phyloP scores from a whole-genome alignment of 108 stramenopile genomes.

The Discostella pseudostelligera region DNA sequence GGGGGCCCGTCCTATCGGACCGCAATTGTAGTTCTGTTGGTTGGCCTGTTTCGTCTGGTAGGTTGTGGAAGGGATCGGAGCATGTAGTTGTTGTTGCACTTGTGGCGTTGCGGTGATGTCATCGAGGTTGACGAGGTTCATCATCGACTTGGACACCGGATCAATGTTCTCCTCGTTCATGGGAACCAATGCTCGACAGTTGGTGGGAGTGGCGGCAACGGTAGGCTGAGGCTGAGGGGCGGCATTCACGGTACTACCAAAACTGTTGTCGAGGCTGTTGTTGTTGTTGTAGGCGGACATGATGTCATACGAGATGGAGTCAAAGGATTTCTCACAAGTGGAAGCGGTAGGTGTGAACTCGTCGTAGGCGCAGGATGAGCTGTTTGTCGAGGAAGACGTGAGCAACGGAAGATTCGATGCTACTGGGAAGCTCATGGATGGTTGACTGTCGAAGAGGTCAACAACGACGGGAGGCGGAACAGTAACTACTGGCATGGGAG shows the following conservation, averaged over 20 bases:
- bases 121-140: conserved; percentile 41
- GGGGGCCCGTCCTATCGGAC: conserved; percentile 25
- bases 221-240: conserved; percentile 6
- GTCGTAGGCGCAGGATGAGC: conserved; percentile 20
- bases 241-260: background rate
- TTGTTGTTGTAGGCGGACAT: conserved; percentile 22
- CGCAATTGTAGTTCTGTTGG: conserved; percentile 17
- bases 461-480: background rate
- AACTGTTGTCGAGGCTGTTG: too few relatives aligned
- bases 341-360: conserved; percentile 27
- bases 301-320: conserved; percentile 24
- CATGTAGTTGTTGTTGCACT: background rate
- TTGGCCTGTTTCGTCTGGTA: background rate
- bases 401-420: background rate
- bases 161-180: conserved; percentile 30
- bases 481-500: background rate
- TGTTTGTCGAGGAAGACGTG: background rate
- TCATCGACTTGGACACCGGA: conserved; percentile 35
- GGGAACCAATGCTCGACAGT: conserved; percentile 25
- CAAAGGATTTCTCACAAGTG: conserved; percentile 22
- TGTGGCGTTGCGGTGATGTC: conserved; percentile 22
- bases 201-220: background rate
- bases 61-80: conserved; percentile 2
- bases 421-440: background rate
- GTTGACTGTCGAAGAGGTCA: conserved; percentile 10